Evolutionary conservation across 2,329 filamentous ascomycete species (phyloP).

Genomic region (Aspergillus quadrilineatus): DNA sequence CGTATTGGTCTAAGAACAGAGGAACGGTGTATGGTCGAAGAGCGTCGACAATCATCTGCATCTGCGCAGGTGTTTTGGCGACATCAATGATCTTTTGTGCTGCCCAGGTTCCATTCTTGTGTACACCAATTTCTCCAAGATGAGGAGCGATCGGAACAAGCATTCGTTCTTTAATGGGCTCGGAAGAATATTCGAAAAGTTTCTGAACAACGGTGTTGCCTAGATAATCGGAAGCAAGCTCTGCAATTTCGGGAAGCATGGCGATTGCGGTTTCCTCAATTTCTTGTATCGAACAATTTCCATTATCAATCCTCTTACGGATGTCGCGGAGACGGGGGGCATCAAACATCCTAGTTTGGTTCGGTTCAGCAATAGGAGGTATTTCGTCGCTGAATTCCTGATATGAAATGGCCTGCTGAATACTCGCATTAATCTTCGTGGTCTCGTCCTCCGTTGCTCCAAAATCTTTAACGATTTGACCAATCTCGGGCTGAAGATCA

Average conservation of each 20-base stretch:
- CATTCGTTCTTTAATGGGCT: conserved; percentile 88
- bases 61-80: conserved; percentile 79
- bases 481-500: conserved; percentile 79
- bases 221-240: conserved; percentile 91
- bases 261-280: conserved; percentile 89
- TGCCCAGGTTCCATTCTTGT: conserved; percentile 99
- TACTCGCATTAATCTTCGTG: conserved; percentile 66
- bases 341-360: conserved; percentile 84
- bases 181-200: conserved; percentile 93
- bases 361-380: conserved; percentile 82
- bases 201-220: conserved; percentile 99
- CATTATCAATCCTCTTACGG: conserved; percentile 95
- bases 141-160: conserved; percentile 82
- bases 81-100: conserved; percentile 99
- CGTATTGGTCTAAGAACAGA: conserved; percentile 94
- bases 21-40: conserved; percentile 84
- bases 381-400: conserved; percentile 76
- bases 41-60: conserved; percentile 78
- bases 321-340: conserved; percentile 94
- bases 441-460: conserved; percentile 79
- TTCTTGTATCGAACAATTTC: conserved; percentile 77
- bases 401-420: conserved; percentile 76
- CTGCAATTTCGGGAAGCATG: conserved; percentile 95
- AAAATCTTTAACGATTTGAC: conserved; percentile 83
- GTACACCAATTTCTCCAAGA: conserved; percentile 91